phyloP scores from a whole-genome alignment of 352 stramenopile species.

The Nothophytophthora sp. region DNA sequence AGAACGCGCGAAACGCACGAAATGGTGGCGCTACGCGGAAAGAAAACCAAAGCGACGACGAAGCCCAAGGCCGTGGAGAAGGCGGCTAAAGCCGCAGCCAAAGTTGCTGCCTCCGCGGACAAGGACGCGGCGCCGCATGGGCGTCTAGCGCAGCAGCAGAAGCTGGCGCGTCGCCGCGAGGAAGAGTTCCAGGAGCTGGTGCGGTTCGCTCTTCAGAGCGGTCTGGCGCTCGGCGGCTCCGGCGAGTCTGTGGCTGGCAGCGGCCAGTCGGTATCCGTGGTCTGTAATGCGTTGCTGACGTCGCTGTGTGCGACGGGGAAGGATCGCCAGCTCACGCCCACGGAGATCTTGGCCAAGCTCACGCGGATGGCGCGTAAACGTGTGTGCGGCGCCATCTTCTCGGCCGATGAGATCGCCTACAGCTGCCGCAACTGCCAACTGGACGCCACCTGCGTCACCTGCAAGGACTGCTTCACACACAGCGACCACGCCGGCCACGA shows the following conservation, averaged over 20 bases:
- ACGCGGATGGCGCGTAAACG: slow-evolving; percentile 63
- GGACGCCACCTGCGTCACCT: slow-evolving; percentile 86
- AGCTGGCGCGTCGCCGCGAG: slow-evolving; percentile 33
- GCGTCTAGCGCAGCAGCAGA: slow-evolving; percentile 31
- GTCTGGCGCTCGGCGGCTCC: slow-evolving; percentile 25
- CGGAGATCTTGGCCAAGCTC: slow-evolving; percentile 66
- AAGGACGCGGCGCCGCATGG: slow-evolving; percentile 8
- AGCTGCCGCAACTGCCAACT: slow-evolving; percentile 88
- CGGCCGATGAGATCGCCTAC: slow-evolving; percentile 86
- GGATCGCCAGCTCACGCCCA: slow-evolving; percentile 41
- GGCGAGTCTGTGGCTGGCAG: slow-evolving; percentile 1
- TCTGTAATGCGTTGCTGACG: slow-evolving; percentile 60
- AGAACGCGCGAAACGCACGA: background rate
- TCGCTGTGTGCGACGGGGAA: slow-evolving; percentile 50
- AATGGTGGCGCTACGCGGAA: slow-evolving; percentile 77
- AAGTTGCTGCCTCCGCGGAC: slow-evolving; percentile 24
- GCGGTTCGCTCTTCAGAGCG: slow-evolving; percentile 47
- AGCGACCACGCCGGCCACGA: slow-evolving; percentile 82
- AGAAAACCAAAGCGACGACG: slow-evolving; percentile 67
- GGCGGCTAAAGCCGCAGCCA: slow-evolving; percentile 23
- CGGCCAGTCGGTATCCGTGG: slow-evolving; percentile 13
- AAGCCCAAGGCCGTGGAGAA: slow-evolving; percentile 61
- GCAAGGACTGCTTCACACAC: slow-evolving; percentile 84
- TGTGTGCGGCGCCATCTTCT: slow-evolving; percentile 85
- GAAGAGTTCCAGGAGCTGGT: slow-evolving; percentile 52